Evolutionary conservation across 2,329 filamentous ascomycete species (phyloP).

Genomic region (Fusarium nodosum): DNA sequence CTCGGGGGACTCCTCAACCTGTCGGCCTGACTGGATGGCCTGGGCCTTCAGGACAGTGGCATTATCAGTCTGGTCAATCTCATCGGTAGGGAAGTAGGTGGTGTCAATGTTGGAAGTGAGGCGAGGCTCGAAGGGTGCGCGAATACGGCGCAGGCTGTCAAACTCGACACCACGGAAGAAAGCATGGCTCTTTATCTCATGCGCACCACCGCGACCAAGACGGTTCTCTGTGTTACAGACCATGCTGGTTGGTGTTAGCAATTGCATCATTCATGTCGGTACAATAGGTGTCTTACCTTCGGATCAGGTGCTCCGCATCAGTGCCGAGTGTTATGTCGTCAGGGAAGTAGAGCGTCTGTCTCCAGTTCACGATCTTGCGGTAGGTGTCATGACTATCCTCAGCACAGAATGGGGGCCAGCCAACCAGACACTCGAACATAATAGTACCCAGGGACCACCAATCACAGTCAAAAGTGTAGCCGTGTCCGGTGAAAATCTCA

Average conservation of each 20-base stretch:
- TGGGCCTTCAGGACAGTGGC: constrained; percentile 88
- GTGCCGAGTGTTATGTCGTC: constrained; percentile 90
- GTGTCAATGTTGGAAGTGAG: constrained; percentile 95
- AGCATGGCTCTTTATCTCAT: constrained; percentile 91
- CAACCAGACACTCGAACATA: constrained; percentile 99
- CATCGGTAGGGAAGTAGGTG: constrained; percentile 98
- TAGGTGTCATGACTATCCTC: constrained; percentile 98
- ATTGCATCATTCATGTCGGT: neutral
- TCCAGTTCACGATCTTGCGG: constrained; percentile 99
- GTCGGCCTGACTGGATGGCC: constrained; percentile 76
- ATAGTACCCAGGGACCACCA: constrained; percentile 99
- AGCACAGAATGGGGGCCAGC: constrained; percentile 98
- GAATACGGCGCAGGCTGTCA: constrained; percentile 90
- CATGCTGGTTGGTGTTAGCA: constrained; percentile 68
- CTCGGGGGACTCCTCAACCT: constrained; percentile 84
- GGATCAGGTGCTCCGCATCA: constrained; percentile 92
- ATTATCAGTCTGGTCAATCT: constrained; percentile 97
- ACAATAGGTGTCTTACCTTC: constrained; percentile 73
- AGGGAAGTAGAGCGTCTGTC: constrained; percentile 94
- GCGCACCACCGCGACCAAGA: constrained; percentile 86
- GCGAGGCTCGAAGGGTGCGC: constrained; percentile 95
- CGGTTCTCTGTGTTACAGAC: constrained; percentile 95
- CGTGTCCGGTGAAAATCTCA: constrained; percentile 96
- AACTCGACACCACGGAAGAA: constrained; percentile 99
- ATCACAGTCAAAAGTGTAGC: constrained; percentile 96